phyloP scores from a whole-genome alignment of 2,329 filamentous ascomycete genomes.

The Exophiala bonariae region DNA sequence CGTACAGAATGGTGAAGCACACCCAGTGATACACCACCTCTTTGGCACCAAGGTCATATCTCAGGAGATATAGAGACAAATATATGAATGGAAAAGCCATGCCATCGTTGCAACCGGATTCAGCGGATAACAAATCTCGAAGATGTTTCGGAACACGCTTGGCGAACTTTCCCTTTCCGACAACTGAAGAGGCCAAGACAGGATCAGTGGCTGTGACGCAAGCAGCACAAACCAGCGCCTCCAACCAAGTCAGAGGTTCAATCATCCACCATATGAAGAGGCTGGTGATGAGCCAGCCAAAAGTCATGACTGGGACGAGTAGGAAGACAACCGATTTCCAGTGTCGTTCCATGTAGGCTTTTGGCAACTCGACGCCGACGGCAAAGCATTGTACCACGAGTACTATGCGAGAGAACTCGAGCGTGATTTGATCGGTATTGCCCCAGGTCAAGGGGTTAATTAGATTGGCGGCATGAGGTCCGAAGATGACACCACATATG shows the following conservation, averaged over 20 bases:
- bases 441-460: slow-evolving; percentile 64
- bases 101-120: slow-evolving; percentile 98
- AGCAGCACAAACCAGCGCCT: slow-evolving; percentile 81
- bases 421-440: slow-evolving; percentile 66
- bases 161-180: slow-evolving; percentile 98
- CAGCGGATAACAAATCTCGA: slow-evolving; percentile 88
- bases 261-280: slow-evolving; percentile 94
- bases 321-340: slow-evolving; percentile 90
- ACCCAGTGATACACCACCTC: slow-evolving; percentile 83
- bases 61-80: slow-evolving; percentile 83
- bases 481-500: slow-evolving; percentile 69
- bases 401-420: slow-evolving; percentile 71
- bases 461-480: slow-evolving; percentile 64
- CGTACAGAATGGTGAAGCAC: slow-evolving; percentile 86
- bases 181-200: slow-evolving; percentile 93
- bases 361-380: slow-evolving; percentile 69
- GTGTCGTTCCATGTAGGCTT: slow-evolving; percentile 90
- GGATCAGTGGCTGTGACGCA: slow-evolving; percentile 98
- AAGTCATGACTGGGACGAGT: slow-evolving; percentile 94
- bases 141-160: slow-evolving; percentile 97
- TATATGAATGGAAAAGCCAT: slow-evolving; percentile 99
- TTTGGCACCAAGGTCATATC: slow-evolving; percentile 68
- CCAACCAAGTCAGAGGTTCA: slow-evolving; percentile 77
- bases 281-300: slow-evolving; percentile 80
- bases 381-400: slow-evolving; percentile 73